A percentile compares a stretch with the other conserved stretches of the same genome.
phyloP scores from a whole-genome alignment of 306 rosid genomes.

The Canavalia ensiformis region DNA sequence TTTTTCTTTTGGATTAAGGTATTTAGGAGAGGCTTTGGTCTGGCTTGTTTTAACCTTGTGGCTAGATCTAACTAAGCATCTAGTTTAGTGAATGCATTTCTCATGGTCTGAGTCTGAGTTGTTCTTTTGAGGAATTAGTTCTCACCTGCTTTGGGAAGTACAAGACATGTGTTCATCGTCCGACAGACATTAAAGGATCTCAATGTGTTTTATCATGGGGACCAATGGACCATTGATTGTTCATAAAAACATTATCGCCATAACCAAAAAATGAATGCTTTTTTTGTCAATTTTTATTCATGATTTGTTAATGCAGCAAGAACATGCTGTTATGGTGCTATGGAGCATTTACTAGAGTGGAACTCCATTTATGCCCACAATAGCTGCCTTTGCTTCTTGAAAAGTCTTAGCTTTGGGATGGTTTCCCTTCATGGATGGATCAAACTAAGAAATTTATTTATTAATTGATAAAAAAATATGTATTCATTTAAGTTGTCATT shows the following conservation, averaged over 20 bases:
- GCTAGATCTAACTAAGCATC: conserved; percentile 9
- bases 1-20: neutral
- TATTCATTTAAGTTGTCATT: no score
- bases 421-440: neutral
- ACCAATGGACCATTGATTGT: conserved; percentile 52
- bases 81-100: conserved; percentile 34
- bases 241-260: conserved; percentile 18
- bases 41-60: conserved; percentile 26
- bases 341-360: conserved; percentile 8
- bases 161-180: conserved; percentile 40
- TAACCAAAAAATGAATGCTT: conserved; percentile 9
- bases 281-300: conserved; percentile 7
- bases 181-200: conserved; percentile 48
- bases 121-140: conserved; percentile 45
- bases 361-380: conserved; percentile 22
- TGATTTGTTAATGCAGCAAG: conserved; percentile 21
- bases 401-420: neutral
- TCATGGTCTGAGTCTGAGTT: conserved; percentile 31
- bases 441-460: neutral
- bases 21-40: conserved; percentile 17
- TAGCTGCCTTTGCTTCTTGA: conserved; percentile 8
- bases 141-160: conserved; percentile 41
- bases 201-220: conserved; percentile 41
- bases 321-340: conserved; percentile 14
- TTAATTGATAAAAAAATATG: neutral